These are phyloP conservation scores for Fragaria ananassa DNA, from an alignment of 306 rosid genomes.

Conservation along the genomic window DNA sequence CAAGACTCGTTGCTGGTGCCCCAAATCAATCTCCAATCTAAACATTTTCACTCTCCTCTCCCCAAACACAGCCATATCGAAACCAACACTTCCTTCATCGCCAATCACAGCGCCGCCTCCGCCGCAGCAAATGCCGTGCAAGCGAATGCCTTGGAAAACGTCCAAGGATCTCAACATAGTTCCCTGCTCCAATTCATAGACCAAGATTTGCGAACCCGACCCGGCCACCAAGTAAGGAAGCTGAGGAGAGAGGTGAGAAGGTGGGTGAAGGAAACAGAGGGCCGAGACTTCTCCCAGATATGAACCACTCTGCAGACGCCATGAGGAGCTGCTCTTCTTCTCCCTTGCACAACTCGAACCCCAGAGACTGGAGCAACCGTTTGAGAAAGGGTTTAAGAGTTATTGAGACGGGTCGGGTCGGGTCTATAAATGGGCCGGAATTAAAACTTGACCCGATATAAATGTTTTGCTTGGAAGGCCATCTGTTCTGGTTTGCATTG, in stretches of 20 bases:
- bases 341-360: conserved; percentile 9
- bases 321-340: conserved; percentile 29
- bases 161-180: conserved; percentile 41
- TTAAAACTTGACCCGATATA: background rate
- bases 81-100: conserved; percentile 7
- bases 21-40: conserved; percentile 36
- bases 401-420: background rate
- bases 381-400: conserved; percentile 6
- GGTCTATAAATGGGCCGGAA: background rate
- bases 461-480: background rate
- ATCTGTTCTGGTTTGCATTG: background rate
- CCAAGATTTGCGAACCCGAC: conserved; percentile 68
- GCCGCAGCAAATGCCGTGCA: conserved; percentile 65
- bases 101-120: background rate
- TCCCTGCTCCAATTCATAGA: conserved; percentile 55
- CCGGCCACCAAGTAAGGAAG: conserved; percentile 78
- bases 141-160: conserved; percentile 85
- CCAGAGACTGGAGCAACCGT: background rate
- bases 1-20: conserved; percentile 14
- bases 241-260: conserved; percentile 43
- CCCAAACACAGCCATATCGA: conserved; percentile 59
- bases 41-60: conserved; percentile 71
- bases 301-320: conserved; percentile 56
- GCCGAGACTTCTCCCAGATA: conserved; percentile 95
- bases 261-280: conserved; percentile 68